These are phyloP conservation scores for Lenwebbia sp. DNA, from an alignment of 345 rosid species.

Conservation along the genomic window DNA sequence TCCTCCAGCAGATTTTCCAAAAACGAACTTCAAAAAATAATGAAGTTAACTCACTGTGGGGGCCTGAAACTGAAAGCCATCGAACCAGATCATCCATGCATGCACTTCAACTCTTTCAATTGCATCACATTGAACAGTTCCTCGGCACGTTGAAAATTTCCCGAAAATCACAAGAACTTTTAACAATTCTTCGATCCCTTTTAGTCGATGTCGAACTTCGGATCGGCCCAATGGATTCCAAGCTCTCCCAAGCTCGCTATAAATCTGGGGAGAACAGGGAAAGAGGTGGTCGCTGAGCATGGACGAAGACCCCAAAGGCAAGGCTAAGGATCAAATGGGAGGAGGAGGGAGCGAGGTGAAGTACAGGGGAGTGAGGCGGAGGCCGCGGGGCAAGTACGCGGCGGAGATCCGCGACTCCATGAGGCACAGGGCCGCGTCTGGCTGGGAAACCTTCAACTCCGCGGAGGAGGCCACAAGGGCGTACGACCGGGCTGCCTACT, in stretches of 20 bases:
- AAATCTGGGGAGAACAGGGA: neutral
- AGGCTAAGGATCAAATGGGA: neutral
- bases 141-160: neutral
- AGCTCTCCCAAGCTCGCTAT: neutral
- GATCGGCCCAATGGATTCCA: neutral
- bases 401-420: conserved; percentile 82
- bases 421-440: conserved; percentile 62
- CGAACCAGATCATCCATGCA: neutral
- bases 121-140: neutral
- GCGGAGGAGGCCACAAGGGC: conserved; percentile 82
- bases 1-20: neutral
- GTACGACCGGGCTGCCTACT: conserved; percentile 65
- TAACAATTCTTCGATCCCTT: neutral
- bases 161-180: neutral
- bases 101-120: neutral
- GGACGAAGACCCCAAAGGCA: neutral
- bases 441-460: conserved; percentile 70
- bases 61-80: neutral
- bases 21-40: neutral
- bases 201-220: neutral
- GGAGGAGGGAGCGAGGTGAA: neutral
- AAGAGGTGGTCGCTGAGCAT: neutral
- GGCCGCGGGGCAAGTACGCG: conserved; percentile 89
- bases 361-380: conserved; percentile 22
- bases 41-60: neutral